Conservation (phyloP, 257 asterid species). For the Nicotiana knightiana region DNA sequence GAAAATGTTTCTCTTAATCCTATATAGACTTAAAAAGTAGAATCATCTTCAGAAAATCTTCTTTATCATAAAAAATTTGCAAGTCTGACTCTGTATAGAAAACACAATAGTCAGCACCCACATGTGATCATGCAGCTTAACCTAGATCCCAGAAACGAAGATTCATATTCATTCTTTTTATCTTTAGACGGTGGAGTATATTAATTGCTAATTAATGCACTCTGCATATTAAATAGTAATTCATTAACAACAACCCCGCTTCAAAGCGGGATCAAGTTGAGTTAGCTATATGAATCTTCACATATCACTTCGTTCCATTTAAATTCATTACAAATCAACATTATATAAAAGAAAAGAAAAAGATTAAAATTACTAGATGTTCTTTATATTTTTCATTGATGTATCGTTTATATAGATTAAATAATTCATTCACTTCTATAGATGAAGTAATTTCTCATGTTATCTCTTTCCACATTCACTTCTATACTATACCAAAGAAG, state of each 20-base stretch:
- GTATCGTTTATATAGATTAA: neutral
- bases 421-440: neutral
- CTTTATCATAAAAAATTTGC: neutral
- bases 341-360: too few species aligned
- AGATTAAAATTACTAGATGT: too few species aligned
- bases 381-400: too few species aligned
- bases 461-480: neutral
- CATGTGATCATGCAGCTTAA: neutral
- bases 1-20: neutral
- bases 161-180: neutral
- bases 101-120: neutral
- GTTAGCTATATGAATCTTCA: neutral
- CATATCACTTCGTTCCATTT: too few species aligned
- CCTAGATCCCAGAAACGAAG: neutral
- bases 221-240: too few species aligned
- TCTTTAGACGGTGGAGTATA: neutral
- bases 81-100: neutral
- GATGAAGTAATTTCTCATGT: neutral
- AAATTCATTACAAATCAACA: too few species aligned
- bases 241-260: too few species aligned
- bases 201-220: neutral
- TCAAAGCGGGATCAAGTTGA: too few species aligned
- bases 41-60: neutral
- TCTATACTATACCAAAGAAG: neutral
- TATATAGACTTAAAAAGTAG: neutral